These are phyloP conservation scores for Caryopteris hybrid DNA, from an alignment of 305 asterid genomes.

Conservation along the genomic window DNA sequence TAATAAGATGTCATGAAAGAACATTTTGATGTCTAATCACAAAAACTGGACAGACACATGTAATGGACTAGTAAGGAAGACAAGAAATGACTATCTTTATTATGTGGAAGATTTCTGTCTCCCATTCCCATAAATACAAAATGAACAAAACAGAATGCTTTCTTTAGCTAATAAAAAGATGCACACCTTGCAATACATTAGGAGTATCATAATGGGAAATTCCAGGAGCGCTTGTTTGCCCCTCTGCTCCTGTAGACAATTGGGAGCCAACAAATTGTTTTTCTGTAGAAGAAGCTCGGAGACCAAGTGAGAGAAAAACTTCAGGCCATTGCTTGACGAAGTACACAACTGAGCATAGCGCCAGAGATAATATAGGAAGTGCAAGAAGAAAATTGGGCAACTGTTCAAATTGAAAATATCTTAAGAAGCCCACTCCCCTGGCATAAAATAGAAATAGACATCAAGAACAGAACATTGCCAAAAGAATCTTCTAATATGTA, in stretches of 20 bases:
- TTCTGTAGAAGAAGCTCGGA: slow-evolving; percentile 33
- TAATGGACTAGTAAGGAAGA: neutral
- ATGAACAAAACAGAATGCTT: neutral
- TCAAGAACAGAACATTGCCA: slow-evolving; percentile 14
- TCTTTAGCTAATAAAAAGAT: slow-evolving; percentile 14
- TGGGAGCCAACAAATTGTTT: slow-evolving; percentile 30
- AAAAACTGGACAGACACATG: neutral
- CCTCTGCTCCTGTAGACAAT: slow-evolving; percentile 23
- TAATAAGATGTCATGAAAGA: neutral
- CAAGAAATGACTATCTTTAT: neutral
- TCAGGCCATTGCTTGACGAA: slow-evolving; percentile 70
- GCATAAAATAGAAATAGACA: slow-evolving; percentile 25
- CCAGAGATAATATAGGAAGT: slow-evolving; percentile 73
- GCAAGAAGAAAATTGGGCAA: slow-evolving; percentile 92
- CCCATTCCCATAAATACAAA: neutral
- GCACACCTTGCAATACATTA: slow-evolving; percentile 47
- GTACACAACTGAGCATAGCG: slow-evolving; percentile 63
- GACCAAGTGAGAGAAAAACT: slow-evolving; percentile 74
- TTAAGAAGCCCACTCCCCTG: slow-evolving; percentile 96
- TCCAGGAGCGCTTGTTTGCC: slow-evolving; percentile 24
- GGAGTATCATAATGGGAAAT: slow-evolving; percentile 27
- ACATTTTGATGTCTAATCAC: neutral
- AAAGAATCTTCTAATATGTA: slow-evolving; percentile 1
- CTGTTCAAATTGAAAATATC: slow-evolving; percentile 85
- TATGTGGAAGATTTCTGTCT: neutral